Conservation (phyloP, 176 grass and related monocot species). For the Otatea glauca region DNA sequence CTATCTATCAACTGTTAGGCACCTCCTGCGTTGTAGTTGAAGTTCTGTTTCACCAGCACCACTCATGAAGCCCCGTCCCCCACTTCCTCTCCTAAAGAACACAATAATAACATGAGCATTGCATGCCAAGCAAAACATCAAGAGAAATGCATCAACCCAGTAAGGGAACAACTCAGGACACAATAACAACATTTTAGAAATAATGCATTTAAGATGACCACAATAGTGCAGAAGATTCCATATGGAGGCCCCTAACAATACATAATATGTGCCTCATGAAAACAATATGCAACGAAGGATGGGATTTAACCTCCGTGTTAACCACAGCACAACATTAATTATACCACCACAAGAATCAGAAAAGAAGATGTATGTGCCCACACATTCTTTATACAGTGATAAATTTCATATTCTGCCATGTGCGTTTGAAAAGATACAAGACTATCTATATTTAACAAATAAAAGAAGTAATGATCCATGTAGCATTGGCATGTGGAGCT, state of each 20-base stretch:
- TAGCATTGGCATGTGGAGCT: not conserved
- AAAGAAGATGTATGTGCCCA: not conserved
- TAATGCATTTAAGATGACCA: conserved; percentile 8
- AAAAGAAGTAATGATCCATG: conserved; percentile 28
- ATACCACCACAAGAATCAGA: conserved; percentile 7
- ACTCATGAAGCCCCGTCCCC: conserved; percentile 83
- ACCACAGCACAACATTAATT: conserved; percentile 13
- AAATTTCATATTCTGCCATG: not conserved
- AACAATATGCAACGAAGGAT: not conserved
- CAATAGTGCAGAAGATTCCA: not conserved
- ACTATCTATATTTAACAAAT: not conserved
- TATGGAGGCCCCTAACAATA: not conserved
- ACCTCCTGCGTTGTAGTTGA: conserved; percentile 97
- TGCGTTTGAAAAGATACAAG: not conserved
- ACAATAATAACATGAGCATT: conserved; percentile 31
- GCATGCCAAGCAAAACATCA: conserved; percentile 6
- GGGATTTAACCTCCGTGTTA: not conserved
- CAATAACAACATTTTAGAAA: conserved; percentile 23
- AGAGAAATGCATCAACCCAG: not conserved
- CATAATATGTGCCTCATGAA: not conserved
- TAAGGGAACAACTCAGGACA: not conserved
- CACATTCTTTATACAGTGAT: not conserved
- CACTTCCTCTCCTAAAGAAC: conserved; percentile 85
- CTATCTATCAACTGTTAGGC: conserved; percentile 38
- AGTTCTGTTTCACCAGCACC: conserved; percentile 99